These are phyloP conservation scores for Massariosphaeria phaeospora DNA, from an alignment of 495 filamentous ascomycete genomes.

Conservation along the genomic window DNA sequence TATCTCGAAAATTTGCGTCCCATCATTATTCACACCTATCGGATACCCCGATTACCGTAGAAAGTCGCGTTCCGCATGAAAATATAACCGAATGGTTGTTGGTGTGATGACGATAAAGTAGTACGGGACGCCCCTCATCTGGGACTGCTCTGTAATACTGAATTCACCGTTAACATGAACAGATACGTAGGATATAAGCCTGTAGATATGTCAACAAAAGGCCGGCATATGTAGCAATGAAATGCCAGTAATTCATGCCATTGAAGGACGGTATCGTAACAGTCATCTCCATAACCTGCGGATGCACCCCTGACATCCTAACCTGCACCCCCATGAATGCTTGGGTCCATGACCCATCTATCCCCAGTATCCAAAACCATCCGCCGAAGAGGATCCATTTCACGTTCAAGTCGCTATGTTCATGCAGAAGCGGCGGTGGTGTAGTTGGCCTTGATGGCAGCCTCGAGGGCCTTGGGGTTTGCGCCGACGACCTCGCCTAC, in stretches of 20 bases:
- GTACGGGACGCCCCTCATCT: no score
- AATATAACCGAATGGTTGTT: no score
- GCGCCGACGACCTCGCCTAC: constrained; percentile 74
- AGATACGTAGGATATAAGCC: no score
- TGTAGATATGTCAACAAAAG: no score
- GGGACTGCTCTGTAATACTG: no score
- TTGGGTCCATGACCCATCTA: not conserved
- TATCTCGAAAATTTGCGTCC: no score
- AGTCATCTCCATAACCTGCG: not conserved
- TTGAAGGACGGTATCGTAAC: constrained; percentile 4
- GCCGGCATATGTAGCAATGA: no score
- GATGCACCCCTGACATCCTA: not conserved
- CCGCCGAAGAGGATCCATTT: not conserved
- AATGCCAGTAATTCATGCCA: constrained; percentile 9
- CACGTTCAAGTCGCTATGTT: not conserved
- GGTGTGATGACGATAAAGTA: no score
- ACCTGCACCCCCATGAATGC: not conserved
- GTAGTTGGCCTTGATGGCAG: constrained; percentile 45
- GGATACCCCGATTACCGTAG: no score
- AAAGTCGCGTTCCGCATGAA: no score
- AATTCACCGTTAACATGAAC: no score
- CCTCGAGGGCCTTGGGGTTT: constrained; percentile 60
- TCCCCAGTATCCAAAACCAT: not conserved
- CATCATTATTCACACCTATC: no score
- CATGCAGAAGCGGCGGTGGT: not conserved